phyloP scores from a whole-genome alignment of 345 rosid genomes.

The Sisymbrium irio region DNA sequence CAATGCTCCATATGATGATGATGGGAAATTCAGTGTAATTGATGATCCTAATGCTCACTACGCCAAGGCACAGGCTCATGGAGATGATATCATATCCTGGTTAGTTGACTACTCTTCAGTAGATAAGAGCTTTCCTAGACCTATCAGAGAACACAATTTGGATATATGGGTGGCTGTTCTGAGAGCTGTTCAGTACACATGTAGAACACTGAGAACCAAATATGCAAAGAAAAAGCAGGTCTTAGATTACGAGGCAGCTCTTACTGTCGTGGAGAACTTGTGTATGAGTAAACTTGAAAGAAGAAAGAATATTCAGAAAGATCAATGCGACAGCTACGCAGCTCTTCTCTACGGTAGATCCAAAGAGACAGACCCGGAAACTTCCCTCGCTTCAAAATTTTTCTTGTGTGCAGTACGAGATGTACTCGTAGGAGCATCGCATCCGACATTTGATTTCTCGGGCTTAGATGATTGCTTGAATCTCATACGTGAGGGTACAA shows the following conservation, averaged over 20 bases:
- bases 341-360: background rate
- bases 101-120: slow-evolving; percentile 9
- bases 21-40: background rate
- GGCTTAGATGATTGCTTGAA: background rate
- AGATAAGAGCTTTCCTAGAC: slow-evolving; percentile 1
- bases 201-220: slow-evolving; percentile 8
- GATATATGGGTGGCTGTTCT: slow-evolving; percentile 22
- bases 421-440: background rate
- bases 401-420: slow-evolving; percentile 18
- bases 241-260: background rate
- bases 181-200: slow-evolving; percentile 14
- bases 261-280: background rate
- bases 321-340: slow-evolving; percentile 21
- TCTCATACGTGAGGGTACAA: background rate
- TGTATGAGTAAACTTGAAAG: background rate
- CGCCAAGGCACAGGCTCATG: slow-evolving; percentile 6
- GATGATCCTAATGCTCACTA: background rate
- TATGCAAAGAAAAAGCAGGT: background rate
- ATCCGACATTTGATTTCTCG: background rate
- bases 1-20: background rate
- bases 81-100: slow-evolving; percentile 27
- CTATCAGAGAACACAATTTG: slow-evolving; percentile 14
- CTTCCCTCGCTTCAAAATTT: background rate
- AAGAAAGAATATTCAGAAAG: background rate
- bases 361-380: background rate